Base-by-base conservation (phyloP, 2,329 filamentous ascomycete species). In the Helicocarpus griseus region DNA sequence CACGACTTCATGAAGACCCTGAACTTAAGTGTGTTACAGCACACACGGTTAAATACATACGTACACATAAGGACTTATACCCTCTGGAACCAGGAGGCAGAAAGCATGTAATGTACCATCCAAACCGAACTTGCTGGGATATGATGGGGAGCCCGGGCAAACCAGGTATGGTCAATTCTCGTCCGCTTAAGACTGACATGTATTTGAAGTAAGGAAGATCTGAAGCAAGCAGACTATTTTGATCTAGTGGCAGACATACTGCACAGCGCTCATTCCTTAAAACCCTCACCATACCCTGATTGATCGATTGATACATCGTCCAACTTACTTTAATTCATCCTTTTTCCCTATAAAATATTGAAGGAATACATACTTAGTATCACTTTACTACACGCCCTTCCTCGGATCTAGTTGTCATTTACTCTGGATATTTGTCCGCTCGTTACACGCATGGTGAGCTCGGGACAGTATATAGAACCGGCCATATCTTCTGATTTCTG, bases 401-500 rank as follows among this genome's bases (percentile, higher is more conserved):
- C 22, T 19, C n/a, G 8, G 29, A 29, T 9, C n/a, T 49, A 40
- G 47, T 17, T 21, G 22, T 39, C 21, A 44, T 9, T 40, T 49
- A 14, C 26, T 29, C 17, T 21, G 28, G 21, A 47, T 5, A 5
- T 31, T 40, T 40, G 22, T 44, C 17, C 3, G 31, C 31, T 28
- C 13, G 45, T 47, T 40, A 41, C 35, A 49, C 47, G 26, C 26
- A 50, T 36, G 39, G 38, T 50, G 39, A 36, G 28, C 19, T 50
- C 9, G 39, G 36, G 26, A 31, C 49, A n/a, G n/a, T n/a, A 36
- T 54, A 43, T 49, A 51, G 35, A 53, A 41, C 35, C 35, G 36
- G 26, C 50, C 26, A 35, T 43, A 43, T 48, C 44, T 45, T 43
- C 41, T 53, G n/a, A 52, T 38, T 14, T 44, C 24, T 35, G 35